Percentiles rank a stretch among this genome's conserved stretches.
Evolutionary conservation across 441 rosid species (phyloP).

Genomic region (Populus hybrid): DNA sequence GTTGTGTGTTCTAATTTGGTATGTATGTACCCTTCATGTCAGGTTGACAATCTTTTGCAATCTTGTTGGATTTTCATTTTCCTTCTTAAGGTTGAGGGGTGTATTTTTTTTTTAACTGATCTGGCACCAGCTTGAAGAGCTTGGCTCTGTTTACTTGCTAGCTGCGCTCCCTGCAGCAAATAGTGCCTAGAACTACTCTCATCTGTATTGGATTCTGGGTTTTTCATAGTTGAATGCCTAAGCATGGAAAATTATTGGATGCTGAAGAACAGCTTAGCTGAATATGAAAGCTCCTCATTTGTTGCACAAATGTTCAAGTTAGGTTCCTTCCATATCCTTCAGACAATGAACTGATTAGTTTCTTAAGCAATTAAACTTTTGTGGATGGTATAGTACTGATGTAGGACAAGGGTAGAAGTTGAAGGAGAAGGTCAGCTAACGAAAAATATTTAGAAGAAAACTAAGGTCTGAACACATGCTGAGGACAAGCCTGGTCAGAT

Average conservation of each 20-base stretch:
- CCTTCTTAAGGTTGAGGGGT: background rate
- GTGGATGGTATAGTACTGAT: too few relatives aligned
- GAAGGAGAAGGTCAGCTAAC: too few relatives aligned
- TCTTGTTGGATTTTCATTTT: conserved; percentile 1
- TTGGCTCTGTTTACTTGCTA: background rate
- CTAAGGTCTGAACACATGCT: too few relatives aligned
- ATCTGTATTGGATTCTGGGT: background rate
- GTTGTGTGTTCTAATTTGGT: conserved; percentile 95
- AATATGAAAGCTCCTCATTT: background rate
- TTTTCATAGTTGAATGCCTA: background rate
- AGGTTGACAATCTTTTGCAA: conserved; percentile 6
- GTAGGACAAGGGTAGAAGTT: too few relatives aligned
- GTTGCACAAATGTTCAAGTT: background rate
- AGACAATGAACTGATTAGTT: too few relatives aligned
- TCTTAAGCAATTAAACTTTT: too few relatives aligned
- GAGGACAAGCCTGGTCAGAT: too few relatives aligned
- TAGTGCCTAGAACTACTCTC: background rate
- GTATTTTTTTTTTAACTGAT: background rate
- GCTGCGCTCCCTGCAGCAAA: background rate
- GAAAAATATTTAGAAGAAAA: too few relatives aligned
- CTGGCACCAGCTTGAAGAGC: background rate
- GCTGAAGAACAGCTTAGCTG: background rate
- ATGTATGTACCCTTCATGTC: conserved; percentile 18
- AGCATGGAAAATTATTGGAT: background rate
- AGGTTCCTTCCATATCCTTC: background rate